These are phyloP conservation scores for Boletus coffeatus DNA, from an alignment of 1,284 basidiomycete genomes.

Conservation along the genomic window DNA sequence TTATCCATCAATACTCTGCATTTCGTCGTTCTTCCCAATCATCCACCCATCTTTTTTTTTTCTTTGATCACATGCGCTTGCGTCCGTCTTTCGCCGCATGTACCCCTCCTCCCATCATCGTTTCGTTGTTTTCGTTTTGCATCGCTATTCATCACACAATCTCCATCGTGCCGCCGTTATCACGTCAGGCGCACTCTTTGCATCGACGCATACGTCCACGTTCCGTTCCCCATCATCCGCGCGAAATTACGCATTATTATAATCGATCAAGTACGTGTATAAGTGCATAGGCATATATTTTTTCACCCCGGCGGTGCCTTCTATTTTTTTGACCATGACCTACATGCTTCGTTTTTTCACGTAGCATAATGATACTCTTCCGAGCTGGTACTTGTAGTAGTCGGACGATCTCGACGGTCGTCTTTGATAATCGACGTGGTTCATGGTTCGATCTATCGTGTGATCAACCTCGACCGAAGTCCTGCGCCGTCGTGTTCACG, in stretches of 20 bases:
- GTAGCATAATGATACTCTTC: constrained; percentile 10
- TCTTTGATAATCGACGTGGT: not conserved
- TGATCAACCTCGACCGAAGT: not conserved
- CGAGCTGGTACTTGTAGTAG: constrained; percentile 15
- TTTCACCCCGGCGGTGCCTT: constrained; percentile 18
- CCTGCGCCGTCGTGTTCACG: not conserved
- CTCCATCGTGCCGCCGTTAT: constrained; percentile 4
- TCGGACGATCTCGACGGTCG: not conserved
- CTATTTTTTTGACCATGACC: constrained; percentile 9
- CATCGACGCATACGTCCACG: constrained; percentile 16
- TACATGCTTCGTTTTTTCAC: constrained; percentile 4
- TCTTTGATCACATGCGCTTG: not conserved
- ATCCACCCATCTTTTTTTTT: not conserved
- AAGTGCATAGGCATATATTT: constrained; percentile 20
- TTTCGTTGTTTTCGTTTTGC: constrained; percentile 15
- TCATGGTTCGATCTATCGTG: not conserved
- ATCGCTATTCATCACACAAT: constrained; percentile 18
- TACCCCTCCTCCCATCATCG: not conserved
- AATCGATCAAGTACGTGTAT: constrained; percentile 22
- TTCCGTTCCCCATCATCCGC: not conserved
- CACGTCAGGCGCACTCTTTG: constrained; percentile 8
- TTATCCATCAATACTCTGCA: constrained; percentile 12
- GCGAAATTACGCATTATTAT: constrained; percentile 28
- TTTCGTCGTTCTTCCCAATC: constrained; percentile 5
- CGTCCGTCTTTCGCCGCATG: constrained; percentile 8